These are phyloP conservation scores for Fonsecaea monophora DNA, from an alignment of 2,329 filamentous ascomycete species.

Conservation along the genomic window DNA sequence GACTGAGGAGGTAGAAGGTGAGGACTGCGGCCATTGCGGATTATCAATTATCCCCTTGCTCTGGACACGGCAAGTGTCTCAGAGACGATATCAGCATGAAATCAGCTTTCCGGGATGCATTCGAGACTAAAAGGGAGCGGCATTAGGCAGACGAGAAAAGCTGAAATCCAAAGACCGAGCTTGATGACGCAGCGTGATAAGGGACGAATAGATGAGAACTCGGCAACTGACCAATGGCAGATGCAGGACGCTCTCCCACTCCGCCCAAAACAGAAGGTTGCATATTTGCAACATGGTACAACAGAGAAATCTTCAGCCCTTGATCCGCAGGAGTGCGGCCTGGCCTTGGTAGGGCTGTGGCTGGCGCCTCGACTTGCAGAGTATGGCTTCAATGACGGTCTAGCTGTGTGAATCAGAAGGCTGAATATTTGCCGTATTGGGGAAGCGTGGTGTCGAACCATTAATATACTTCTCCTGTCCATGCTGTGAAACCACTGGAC, in stretches of 20 bases:
- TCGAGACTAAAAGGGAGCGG: neutral
- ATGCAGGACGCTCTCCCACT: neutral
- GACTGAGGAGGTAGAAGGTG: neutral
- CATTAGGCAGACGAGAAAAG: slow-evolving; percentile 1
- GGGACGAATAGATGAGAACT: neutral
- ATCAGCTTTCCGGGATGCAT: neutral
- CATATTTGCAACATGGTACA: neutral
- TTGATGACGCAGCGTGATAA: neutral
- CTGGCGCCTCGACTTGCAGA: neutral
- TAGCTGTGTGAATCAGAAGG: neutral
- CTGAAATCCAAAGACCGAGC: neutral
- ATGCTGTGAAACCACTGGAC: neutral
- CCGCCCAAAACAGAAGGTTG: neutral
- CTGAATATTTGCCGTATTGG: neutral
- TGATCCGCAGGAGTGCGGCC: neutral
- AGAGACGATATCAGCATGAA: neutral
- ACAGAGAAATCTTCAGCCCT: neutral
- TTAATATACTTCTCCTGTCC: neutral
- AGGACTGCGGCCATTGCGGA: neutral
- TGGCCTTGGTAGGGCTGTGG: neutral
- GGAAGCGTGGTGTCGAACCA: neutral
- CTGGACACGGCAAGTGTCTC: neutral
- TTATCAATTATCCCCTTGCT: neutral
- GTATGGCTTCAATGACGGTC: neutral
- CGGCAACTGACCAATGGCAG: neutral